Evolutionary conservation across 306 rosid species (phyloP).

Genomic region (Castanospermum australe): DNA sequence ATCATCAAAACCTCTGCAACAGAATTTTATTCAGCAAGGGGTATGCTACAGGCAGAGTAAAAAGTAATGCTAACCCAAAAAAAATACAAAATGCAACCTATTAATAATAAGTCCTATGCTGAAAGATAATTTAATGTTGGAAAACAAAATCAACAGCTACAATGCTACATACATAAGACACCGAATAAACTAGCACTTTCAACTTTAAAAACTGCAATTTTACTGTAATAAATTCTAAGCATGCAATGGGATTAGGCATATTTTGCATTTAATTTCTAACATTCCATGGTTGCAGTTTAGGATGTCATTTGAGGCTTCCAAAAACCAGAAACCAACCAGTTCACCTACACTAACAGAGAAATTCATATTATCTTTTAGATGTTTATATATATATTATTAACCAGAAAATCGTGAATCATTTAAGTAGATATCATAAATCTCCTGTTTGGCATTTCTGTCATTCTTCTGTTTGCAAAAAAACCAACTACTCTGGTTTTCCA

Average conservation of each 20-base stretch:
- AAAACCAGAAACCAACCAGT: not conserved
- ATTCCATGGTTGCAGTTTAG: not conserved
- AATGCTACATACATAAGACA: not conserved
- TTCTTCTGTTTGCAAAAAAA: not conserved
- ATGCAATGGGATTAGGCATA: not conserved
- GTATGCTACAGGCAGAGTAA: not conserved
- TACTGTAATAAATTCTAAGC: not conserved
- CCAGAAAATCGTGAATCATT: not conserved
- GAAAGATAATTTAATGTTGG: not conserved
- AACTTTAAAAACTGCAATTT: not conserved
- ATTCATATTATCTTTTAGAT: not conserved
- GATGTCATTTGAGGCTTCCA: not conserved
- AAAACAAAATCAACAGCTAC: not conserved
- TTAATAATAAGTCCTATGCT: not conserved
- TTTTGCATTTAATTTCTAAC: not conserved
- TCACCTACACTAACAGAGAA: not conserved
- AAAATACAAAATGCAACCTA: not conserved
- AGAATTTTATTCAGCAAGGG: constrained; percentile 12
- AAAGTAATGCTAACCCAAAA: not conserved
- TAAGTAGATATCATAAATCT: not conserved
- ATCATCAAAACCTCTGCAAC: constrained; percentile 90
- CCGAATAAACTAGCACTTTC: not conserved
- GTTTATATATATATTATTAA: not conserved
- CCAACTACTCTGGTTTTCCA: not conserved
- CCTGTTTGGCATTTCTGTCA: not conserved